Conservation (phyloP, 192 early-diverging fungal genomes). For the Coemansia sp. region DNA sequence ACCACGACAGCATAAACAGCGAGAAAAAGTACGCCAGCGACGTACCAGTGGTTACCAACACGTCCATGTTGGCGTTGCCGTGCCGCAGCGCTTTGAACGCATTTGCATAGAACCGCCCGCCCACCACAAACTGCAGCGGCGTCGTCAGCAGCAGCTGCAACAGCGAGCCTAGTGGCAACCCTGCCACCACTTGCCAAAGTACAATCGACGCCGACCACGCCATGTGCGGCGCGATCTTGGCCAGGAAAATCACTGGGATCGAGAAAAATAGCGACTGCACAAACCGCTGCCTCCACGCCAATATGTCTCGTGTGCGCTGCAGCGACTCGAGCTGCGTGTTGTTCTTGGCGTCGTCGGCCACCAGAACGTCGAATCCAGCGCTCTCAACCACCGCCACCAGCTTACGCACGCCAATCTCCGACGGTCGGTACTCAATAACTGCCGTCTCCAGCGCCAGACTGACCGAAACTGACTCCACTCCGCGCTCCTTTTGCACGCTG, state of each 20-base stretch:
- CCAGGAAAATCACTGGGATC: conserved; percentile 76
- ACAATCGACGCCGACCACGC: conserved; percentile 18
- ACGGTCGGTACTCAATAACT: conserved; percentile 67
- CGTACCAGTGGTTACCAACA: conserved; percentile 85
- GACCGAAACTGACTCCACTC: conserved; percentile 66
- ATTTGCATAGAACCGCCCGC: conserved; percentile 72
- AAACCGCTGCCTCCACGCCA: conserved; percentile 74
- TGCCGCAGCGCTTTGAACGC: conserved; percentile 80
- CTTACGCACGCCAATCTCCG: conserved; percentile 66
- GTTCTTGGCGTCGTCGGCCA: conserved; percentile 64
- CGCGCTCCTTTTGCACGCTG: conserved; percentile 23
- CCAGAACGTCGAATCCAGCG: conserved; percentile 76
- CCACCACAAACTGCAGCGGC: conserved; percentile 93
- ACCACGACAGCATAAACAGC: conserved; percentile 69
- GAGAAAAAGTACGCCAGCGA: conserved; percentile 83
- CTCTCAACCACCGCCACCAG: conserved; percentile 80
- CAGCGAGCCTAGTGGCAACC: conserved; percentile 68
- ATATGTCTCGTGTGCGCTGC: conserved; percentile 80
- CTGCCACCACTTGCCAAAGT: conserved; percentile 56
- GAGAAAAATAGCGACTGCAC: conserved; percentile 68
- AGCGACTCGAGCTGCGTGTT: conserved; percentile 84
- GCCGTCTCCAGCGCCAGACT: conserved; percentile 78
- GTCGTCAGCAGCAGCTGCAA: conserved; percentile 73
- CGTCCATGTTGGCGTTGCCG: conserved; percentile 93
- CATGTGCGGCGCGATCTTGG: conserved; percentile 51